Conservation (phyloP, 164 flowering plant genomes). For the Vitis riparia region DNA sequence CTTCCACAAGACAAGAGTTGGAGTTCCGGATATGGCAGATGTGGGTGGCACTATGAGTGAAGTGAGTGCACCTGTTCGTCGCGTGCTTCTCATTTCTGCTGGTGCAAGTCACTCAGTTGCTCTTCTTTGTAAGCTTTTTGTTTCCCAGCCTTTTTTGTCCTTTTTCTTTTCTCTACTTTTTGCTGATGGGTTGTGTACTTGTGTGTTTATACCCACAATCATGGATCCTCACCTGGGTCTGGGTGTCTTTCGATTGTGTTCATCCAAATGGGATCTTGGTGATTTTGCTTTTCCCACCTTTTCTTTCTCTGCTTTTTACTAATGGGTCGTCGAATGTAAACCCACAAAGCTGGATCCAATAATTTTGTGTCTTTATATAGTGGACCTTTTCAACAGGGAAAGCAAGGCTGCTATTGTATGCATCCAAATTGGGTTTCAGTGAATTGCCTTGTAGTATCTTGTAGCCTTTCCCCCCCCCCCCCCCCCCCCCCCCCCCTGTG, state of each 20-base stretch:
- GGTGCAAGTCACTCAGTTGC: slow-evolving; percentile 97
- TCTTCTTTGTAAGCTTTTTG: slow-evolving; percentile 61
- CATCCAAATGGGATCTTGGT: too few species aligned
- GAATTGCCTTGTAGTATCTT: too few species aligned
- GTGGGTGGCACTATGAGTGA: slow-evolving; percentile 11
- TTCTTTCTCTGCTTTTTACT: not conserved
- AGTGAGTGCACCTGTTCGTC: slow-evolving; percentile 36
- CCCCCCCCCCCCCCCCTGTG: too few species aligned
- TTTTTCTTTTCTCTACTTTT: not conserved
- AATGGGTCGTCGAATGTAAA: not conserved
- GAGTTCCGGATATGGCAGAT: slow-evolving; percentile 20
- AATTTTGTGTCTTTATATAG: too few species aligned
- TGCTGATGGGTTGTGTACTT: not conserved
- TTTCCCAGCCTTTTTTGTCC: not conserved
- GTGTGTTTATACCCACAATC: too few species aligned
- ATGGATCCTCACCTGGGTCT: too few species aligned
- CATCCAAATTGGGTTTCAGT: too few species aligned
- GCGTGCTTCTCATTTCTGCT: slow-evolving; percentile 76
- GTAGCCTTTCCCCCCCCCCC: too few species aligned
- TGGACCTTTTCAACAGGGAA: too few species aligned
- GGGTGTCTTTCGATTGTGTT: too few species aligned
- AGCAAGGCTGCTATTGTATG: too few species aligned
- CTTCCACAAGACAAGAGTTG: slow-evolving; percentile 4
- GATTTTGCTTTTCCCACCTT: not conserved
- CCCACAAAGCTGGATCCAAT: too few species aligned